A percentile compares a stretch with the other conserved stretches of the same genome.
Conservation (phyloP, 1,139 yeast species). For the Suhomyces bokatorum region DNA sequence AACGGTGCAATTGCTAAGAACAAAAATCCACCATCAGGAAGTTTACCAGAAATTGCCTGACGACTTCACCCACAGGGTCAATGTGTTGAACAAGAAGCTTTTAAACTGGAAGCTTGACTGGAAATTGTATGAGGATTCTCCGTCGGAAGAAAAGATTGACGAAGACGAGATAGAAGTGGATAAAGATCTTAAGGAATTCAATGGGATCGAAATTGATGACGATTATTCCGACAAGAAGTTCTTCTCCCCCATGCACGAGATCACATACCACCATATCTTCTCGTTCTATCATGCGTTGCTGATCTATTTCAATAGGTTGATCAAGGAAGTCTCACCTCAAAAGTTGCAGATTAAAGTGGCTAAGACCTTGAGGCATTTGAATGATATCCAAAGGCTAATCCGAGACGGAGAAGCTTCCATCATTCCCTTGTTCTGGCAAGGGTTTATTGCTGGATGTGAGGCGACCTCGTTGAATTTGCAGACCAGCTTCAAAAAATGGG, state of each 20-base stretch:
- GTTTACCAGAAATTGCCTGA: slow-evolving; percentile 35
- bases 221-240: slow-evolving; percentile 30
- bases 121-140: slow-evolving; percentile 36
- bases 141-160: neutral
- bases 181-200: slow-evolving; percentile 5
- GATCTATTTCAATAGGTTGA: slow-evolving; percentile 73
- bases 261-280: slow-evolving; percentile 78
- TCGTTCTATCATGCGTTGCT: slow-evolving; percentile 75
- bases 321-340: slow-evolving; percentile 53
- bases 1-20: slow-evolving; percentile 63
- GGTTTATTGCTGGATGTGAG: slow-evolving; percentile 86
- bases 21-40: slow-evolving; percentile 54
- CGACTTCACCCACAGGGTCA: slow-evolving; percentile 47
- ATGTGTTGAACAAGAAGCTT: slow-evolving; percentile 52
- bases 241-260: slow-evolving; percentile 62
- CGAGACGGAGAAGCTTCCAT: slow-evolving; percentile 57
- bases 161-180: slow-evolving; percentile 10
- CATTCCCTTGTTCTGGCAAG: slow-evolving; percentile 85
- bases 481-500: slow-evolving; percentile 73
- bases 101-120: slow-evolving; percentile 69
- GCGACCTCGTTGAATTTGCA: slow-evolving; percentile 62
- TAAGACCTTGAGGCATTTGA: slow-evolving; percentile 63
- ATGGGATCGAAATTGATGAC: slow-evolving; percentile 13
- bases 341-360: slow-evolving; percentile 60
- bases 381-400: slow-evolving; percentile 59